Conservation (phyloP, 2,329 filamentous ascomycete genomes). For the Cadophora malorum region DNA sequence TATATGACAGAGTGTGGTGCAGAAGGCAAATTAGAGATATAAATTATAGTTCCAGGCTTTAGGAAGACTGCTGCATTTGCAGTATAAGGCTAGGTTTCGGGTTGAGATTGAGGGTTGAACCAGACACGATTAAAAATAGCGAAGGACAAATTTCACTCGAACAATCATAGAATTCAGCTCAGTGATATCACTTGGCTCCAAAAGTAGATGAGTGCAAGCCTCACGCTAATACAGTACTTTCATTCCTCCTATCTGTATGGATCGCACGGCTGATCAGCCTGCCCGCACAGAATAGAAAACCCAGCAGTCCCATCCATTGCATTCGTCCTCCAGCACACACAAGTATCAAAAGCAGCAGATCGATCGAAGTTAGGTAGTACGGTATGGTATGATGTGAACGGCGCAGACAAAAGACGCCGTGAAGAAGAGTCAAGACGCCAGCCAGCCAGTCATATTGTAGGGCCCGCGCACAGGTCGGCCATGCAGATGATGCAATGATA, state of each 20-base stretch:
- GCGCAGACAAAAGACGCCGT: neutral
- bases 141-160: no score
- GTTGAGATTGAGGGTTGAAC: no score
- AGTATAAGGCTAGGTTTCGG: no score
- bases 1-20: no score
- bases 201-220: conserved; percentile 15
- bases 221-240: conserved; percentile 19
- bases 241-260: conserved; percentile 2
- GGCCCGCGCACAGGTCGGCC: neutral
- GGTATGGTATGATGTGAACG: conserved; percentile 3
- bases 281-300: neutral
- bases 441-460: conserved; percentile 16
- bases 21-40: no score
- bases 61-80: no score
- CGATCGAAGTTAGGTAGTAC: neutral
- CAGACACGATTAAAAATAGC: no score
- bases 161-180: conserved; percentile 17
- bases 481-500: conserved; percentile 31
- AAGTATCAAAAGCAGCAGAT: conserved; percentile 11
- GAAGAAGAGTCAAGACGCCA: conserved; percentile 18
- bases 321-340: neutral
- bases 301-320: neutral
- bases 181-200: conserved; percentile 10
- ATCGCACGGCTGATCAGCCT: neutral
- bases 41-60: no score